A percentile compares a stretch with the other conserved stretches of the same genome.
Conservation (phyloP, 257 asterid species). For the Primulina eburnea region DNA sequence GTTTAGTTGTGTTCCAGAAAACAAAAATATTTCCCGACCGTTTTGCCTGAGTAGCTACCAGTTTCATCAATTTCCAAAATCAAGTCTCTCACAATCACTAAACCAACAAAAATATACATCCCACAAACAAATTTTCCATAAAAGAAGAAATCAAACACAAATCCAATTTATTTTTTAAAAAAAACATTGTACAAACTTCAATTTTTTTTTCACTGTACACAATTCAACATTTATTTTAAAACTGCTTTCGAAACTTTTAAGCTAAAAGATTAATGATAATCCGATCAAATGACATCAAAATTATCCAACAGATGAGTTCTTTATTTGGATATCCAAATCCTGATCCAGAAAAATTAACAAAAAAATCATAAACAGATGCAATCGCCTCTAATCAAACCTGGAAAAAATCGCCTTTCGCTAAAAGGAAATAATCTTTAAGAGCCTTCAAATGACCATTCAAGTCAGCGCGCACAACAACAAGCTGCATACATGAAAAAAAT, state of each 20-base stretch:
- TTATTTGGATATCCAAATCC: not conserved
- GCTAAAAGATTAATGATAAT: not conserved
- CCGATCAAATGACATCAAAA: not conserved
- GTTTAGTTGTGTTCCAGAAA: not conserved
- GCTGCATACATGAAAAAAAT: conserved; percentile 53
- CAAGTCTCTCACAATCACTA: not conserved
- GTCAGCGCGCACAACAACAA: conserved; percentile 97
- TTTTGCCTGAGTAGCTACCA: not conserved
- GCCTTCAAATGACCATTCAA: conserved; percentile 97
- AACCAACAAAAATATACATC: too few species aligned
- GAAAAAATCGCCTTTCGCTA: conserved; percentile 96
- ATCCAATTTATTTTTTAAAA: not conserved
- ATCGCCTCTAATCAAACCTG: conserved; percentile 53
- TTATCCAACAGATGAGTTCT: conserved; percentile 4
- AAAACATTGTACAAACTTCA: too few species aligned
- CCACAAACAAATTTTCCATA: not conserved
- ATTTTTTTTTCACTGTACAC: not conserved
- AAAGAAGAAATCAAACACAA: not conserved
- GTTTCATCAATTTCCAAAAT: not conserved
- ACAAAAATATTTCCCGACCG: too few species aligned
- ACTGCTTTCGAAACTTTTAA: not conserved
- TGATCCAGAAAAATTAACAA: not conserved
- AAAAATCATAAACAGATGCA: not conserved
- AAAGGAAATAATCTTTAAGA: conserved; percentile 94
- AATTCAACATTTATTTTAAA: not conserved